Evolutionary conservation across 352 stramenopile species (phyloP), one percentile per base, ranked within the genome.

Genomic region (Globisporangium polare): DNA sequence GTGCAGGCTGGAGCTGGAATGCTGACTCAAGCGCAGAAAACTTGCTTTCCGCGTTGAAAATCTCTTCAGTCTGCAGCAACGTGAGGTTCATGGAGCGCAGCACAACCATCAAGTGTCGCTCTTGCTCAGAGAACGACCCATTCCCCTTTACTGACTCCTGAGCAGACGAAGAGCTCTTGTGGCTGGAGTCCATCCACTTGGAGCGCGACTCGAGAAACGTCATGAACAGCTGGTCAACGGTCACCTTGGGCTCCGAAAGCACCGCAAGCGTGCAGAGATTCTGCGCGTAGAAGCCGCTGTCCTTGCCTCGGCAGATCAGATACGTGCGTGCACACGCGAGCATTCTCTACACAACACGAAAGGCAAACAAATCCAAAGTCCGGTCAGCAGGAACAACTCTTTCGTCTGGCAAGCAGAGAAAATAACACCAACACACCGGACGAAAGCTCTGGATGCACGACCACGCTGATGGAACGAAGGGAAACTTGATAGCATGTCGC

Each of bases 401-500:
- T 6, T 22, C 29, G 46, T n/a, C 33, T 41, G 12, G 31, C 17
- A 51, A 13, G 18, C 13, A 29, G 12, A 27, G 20, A 13, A n/a
- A 2, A 31, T 33, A 47, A 4, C 42, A n/a, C 17, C 18, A 41
- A 58, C 59, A 13, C 73, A 89, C 79, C 74, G 62, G 55, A 26
- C 72, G 67, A 59, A 94, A 94, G 50, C 77, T 76, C 54, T 88
- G 63, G 26, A 92, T 77, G 12, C 75, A 89, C 27, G 83, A 64
- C 83, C 85, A 92, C 39, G 87, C 72, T 0, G 83, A 65, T 18
- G 68, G 65, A n/a, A 92, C 53, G 49, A 94, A 94, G 3, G 83
- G 80, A 33, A 86, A 92, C 7, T 65, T 67, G 1, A 43, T 24
- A 2, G 75, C 60, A 8, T 61, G 49, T 5, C 33, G 24, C 13